phyloP scores from a whole-genome alignment of 352 stramenopile genomes.

The Phytophthora constricta region DNA sequence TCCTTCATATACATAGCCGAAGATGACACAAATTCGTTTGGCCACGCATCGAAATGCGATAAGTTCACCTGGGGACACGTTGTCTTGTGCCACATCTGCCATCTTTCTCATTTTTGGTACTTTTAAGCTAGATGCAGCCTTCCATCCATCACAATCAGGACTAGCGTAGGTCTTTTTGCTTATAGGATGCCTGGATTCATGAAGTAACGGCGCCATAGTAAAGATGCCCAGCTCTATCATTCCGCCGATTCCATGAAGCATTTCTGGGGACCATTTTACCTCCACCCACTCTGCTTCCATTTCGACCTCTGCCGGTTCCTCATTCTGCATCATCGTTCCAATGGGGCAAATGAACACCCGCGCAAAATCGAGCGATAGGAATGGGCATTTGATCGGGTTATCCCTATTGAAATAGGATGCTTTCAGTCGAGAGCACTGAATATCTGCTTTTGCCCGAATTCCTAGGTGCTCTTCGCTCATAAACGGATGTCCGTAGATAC shows the following conservation, averaged over 20 bases:
- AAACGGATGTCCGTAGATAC: slow-evolving; percentile 63
- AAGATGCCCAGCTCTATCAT: slow-evolving; percentile 65
- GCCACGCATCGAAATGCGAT: slow-evolving; percentile 71
- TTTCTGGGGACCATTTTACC: slow-evolving; percentile 67
- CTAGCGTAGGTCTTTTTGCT: neutral
- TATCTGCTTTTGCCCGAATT: slow-evolving; percentile 66
- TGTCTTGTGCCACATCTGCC: slow-evolving; percentile 46
- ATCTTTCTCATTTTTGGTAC: slow-evolving; percentile 51
- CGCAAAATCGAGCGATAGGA: slow-evolving; percentile 71
- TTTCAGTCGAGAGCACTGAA: slow-evolving; percentile 69
- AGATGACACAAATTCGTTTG: slow-evolving; percentile 63
- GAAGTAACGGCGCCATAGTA: slow-evolving; percentile 40
- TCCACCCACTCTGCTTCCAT: slow-evolving; percentile 84
- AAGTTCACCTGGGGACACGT: slow-evolving; percentile 39
- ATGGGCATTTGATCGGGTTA: slow-evolving; percentile 35
- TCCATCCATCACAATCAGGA: slow-evolving; percentile 4
- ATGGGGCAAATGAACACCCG: slow-evolving; percentile 67
- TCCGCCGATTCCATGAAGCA: slow-evolving; percentile 69
- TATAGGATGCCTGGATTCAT: slow-evolving; percentile 20
- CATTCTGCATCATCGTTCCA: slow-evolving; percentile 43
- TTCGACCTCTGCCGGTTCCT: slow-evolving; percentile 58
- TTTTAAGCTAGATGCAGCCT: slow-evolving; percentile 13
- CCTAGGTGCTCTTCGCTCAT: slow-evolving; percentile 53
- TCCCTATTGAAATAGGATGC: slow-evolving; percentile 40
- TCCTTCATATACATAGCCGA: slow-evolving; percentile 42